Base-by-base conservation (phyloP, 202 grass and related monocot species). In the Eragrostis tef region DNA sequence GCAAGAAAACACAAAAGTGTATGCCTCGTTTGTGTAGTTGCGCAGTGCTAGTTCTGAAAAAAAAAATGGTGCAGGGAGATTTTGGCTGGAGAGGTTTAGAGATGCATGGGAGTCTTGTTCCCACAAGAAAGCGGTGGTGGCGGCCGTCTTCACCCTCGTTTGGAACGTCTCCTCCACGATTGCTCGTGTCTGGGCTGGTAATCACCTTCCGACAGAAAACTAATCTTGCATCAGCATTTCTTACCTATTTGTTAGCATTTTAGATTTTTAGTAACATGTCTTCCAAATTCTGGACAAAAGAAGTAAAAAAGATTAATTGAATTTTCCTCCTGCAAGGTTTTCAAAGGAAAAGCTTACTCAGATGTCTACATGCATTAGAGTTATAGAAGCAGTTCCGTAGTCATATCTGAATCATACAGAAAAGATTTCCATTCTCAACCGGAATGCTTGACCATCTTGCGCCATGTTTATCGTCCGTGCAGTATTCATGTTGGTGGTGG, bases 91-190 rank as follows among this genome's bases (percentile, higher is more conserved):
- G 87, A 99, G 96, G 61, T 74, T 92, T 48, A 92, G 93, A 69
- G 96, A 96, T 85, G 96, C 85, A 45, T 99, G 96, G 96, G 91
- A 99, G 59, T 89, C 91, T 50, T 99, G 96, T 71, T 92, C 89
- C 58, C 96, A 99, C 87, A 99, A 99, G 87, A 99, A 99, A 58
- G 96, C 96, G 0, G 91, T 96, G 0, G 90, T 86, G 7, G 90
- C 89, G 6, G 91, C 91, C 9, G 22, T 90, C 72, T 99, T 99
- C 90, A 96, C 96, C 34, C 85, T 99, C 25, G 85, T 99, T 67
- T 99, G 96, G 93, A 99, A 99, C 9, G 85, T 99, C 44, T 99
- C 96, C 45, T 99, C 93, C 70, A 92, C 85, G 7, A 84, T 83
- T 11, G 89, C 86, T 56, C 96, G 96, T 71, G 88, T 93, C 71